Evolutionary conservation across 805 yeast species (phyloP), one percentile per base, ranked within the genome.

Genomic region (Teunomyces tritomae): DNA sequence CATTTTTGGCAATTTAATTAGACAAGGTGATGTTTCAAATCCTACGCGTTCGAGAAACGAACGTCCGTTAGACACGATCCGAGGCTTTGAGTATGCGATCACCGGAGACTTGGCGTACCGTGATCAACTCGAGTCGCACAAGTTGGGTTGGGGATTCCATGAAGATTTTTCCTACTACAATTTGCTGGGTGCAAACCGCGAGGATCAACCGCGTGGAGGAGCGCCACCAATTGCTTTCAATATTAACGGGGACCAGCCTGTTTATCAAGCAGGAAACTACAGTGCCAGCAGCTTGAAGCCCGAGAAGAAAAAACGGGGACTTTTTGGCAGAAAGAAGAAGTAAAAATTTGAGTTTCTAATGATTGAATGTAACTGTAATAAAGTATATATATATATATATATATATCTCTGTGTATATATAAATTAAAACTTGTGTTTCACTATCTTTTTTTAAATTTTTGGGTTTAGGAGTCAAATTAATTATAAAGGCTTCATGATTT

Each of bases 1-100:
- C 65, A 83, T 89, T 37, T 92, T 91, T 65, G 99, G 99, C 16
- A 79, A 80, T 49, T 82, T 85, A 5, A 94, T 94, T 59, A 63
- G 62, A 2, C 82, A 81, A 53, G 87, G 95, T 6, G 99, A 94
- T 64, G 76, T 86, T 56, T 89, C 96, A 33, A 94, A 94, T 63
- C 99, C 99, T 27, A 84, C 97, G 5, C 80, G 99, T 60, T 71
- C 87, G 16, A 81, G 99, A 67, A 92, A 91, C 65, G 99, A 94
- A 70, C 82, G 99, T 60, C 99, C 99, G 3, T 73, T 94, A 59
- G 99, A 95, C 66, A 94, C 99, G 2, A 91, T 94, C 59, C 78
- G 98, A 57, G 78, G 88, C 4, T 94, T 94, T 68, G 98, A 94
- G 73, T 94, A 85, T 63, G 84, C 97, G 33, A 90, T 94, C 54